Evolutionary conservation across 306 rosid species (phyloP).

Genomic region (Rubus parviflorus): DNA sequence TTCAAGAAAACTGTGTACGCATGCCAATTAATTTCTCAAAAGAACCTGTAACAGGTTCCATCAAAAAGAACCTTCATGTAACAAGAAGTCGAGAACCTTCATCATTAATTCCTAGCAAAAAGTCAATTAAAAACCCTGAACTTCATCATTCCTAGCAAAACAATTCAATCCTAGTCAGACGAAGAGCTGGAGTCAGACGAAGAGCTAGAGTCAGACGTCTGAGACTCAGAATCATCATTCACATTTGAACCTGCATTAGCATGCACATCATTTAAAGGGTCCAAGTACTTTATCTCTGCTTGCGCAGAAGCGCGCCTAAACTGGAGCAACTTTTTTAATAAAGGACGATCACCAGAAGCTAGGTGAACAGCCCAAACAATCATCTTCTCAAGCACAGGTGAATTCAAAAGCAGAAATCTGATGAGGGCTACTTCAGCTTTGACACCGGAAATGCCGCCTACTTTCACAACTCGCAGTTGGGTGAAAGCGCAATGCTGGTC

Average conservation of each 20-base stretch:
- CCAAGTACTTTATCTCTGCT: neutral
- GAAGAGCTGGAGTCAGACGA: neutral
- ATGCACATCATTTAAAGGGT: neutral
- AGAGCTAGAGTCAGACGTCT: neutral
- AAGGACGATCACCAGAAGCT: neutral
- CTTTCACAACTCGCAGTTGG: neutral
- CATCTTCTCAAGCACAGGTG: slow-evolving; percentile 55
- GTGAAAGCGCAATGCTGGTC: neutral
- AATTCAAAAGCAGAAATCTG: slow-evolving; percentile 3
- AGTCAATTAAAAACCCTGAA: no score
- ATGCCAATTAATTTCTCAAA: no score
- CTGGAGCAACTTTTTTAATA: neutral
- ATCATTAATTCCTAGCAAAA: no score
- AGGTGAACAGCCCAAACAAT: slow-evolving; percentile 1
- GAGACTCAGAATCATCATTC: neutral
- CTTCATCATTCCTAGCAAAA: neutral
- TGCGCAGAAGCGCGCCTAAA: neutral
- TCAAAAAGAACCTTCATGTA: no score
- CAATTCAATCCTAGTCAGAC: neutral
- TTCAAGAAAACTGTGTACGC: no score
- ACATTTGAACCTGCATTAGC: neutral
- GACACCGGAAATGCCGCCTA: neutral
- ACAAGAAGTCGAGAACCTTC: no score
- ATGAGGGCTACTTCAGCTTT: neutral
- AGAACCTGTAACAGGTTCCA: no score